phyloP scores from a whole-genome alignment of 768 basidiomycete species.

The Pleurotus pulmonarius region DNA sequence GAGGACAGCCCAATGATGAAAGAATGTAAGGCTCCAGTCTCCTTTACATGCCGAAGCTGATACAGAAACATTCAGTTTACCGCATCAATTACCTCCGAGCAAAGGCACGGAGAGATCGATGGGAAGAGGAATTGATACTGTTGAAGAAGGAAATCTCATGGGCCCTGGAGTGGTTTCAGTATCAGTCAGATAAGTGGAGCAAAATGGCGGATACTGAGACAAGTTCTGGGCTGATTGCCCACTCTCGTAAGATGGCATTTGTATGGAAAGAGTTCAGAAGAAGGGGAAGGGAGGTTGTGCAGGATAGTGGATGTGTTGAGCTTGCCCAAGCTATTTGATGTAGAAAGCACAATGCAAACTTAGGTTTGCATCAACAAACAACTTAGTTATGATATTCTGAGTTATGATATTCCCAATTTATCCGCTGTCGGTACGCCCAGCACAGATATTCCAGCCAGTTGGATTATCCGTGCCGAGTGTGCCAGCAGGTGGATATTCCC shows the following conservation, averaged over 20 bases:
- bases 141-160: conserved; percentile 17
- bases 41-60: background rate
- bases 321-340: no score
- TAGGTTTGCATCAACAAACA: no score
- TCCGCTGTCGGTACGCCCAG: no score
- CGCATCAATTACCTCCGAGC: conserved; percentile 12
- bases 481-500: no score
- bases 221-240: background rate
- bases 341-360: no score
- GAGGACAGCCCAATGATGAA: background rate
- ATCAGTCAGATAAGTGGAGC: background rate
- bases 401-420: no score
- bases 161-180: conserved; percentile 9
- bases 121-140: conserved; percentile 15
- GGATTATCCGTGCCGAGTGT: no score
- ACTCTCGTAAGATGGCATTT: background rate
- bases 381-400: no score
- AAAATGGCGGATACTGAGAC: background rate
- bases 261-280: background rate
- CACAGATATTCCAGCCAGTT: no score
- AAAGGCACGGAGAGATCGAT: conserved; percentile 12
- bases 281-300: no score
- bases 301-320: no score
- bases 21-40: conserved; percentile 5
- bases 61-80: conserved; percentile 7